Evolutionary conservation across 2,329 filamentous ascomycete genomes (phyloP).

Genomic region (Dactylellina drechsleri): DNA sequence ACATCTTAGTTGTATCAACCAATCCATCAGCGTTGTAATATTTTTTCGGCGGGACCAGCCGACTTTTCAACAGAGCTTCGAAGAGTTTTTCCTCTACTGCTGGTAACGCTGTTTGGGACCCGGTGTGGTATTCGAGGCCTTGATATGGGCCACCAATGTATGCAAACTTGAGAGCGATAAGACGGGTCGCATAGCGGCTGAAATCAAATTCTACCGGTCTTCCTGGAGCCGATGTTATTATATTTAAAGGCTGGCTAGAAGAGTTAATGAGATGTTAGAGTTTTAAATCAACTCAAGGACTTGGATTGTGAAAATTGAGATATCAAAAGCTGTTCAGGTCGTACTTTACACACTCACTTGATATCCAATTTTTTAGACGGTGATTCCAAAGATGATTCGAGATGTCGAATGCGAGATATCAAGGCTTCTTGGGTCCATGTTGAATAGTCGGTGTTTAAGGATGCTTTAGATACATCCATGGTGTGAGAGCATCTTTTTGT

Average conservation of each 20-base stretch:
- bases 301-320: not conserved
- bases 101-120: slow-evolving; percentile 74
- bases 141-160: slow-evolving; percentile 92
- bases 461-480: slow-evolving; percentile 25
- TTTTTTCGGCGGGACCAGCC: slow-evolving; percentile 75
- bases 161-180: slow-evolving; percentile 90
- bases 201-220: slow-evolving; percentile 71
- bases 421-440: slow-evolving; percentile 46
- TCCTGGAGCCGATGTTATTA: slow-evolving; percentile 6
- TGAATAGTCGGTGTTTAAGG: slow-evolving; percentile 25
- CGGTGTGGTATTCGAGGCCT: slow-evolving; percentile 86
- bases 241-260: slow-evolving; percentile 7
- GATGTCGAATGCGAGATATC: slow-evolving; percentile 43
- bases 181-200: slow-evolving; percentile 80
- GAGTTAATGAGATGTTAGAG: not conserved
- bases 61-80: slow-evolving; percentile 84
- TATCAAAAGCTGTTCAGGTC: slow-evolving; percentile 11
- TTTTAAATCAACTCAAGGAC: not conserved
- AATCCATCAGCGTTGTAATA: slow-evolving; percentile 54
- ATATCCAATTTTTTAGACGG: slow-evolving; percentile 19
- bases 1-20: slow-evolving; percentile 62
- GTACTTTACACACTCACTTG: slow-evolving; percentile 55
- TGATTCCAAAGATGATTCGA: slow-evolving; percentile 26
- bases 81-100: slow-evolving; percentile 94
- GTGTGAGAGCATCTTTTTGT: not conserved